Percentiles rank a stretch among this genome's conserved stretches.
Conservation (phyloP, 2,329 filamentous ascomycete genomes). For the Xylariaceae sp. region DNA sequence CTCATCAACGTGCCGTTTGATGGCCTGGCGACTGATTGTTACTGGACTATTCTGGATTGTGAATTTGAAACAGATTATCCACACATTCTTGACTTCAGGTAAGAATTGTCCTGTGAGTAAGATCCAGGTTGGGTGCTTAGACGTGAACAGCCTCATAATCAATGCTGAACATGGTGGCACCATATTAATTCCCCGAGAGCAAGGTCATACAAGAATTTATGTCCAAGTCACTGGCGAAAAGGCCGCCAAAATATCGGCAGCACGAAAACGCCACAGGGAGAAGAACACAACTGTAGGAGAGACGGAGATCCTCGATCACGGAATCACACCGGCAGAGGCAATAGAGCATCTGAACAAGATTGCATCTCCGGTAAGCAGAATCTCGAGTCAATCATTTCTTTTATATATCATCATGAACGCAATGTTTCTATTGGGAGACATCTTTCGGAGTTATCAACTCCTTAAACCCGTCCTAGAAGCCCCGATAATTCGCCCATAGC, state of each 20-base stretch:
- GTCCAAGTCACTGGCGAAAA: not conserved
- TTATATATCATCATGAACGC: no score
- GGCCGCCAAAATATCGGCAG: not conserved
- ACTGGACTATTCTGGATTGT: conserved; percentile 40
- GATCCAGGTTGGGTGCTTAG: not conserved
- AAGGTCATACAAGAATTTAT: conserved; percentile 35
- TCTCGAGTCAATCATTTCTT: not conserved
- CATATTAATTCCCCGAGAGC: conserved; percentile 40
- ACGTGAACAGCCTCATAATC: conserved; percentile 25
- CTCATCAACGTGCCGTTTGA: conserved; percentile 36
- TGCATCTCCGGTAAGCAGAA: not conserved
- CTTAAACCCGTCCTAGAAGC: not conserved
- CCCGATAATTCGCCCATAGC: not conserved
- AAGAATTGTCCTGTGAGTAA: conserved; percentile 7
- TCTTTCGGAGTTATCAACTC: not conserved
- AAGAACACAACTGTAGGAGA: conserved; percentile 12
- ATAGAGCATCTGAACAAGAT: conserved; percentile 39
- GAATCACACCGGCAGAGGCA: conserved; percentile 41
- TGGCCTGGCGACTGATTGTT: conserved; percentile 38
- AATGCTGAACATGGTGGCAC: conserved; percentile 35
- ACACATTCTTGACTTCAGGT: conserved; percentile 38
- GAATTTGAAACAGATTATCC: conserved; percentile 34
- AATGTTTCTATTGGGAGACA: no score
- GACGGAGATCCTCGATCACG: conserved; percentile 35
- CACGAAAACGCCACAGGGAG: not conserved